Evolutionary conservation across 2,329 filamentous ascomycete species (phyloP).

Genomic region (Ceratocystiopsis brevicomis): DNA sequence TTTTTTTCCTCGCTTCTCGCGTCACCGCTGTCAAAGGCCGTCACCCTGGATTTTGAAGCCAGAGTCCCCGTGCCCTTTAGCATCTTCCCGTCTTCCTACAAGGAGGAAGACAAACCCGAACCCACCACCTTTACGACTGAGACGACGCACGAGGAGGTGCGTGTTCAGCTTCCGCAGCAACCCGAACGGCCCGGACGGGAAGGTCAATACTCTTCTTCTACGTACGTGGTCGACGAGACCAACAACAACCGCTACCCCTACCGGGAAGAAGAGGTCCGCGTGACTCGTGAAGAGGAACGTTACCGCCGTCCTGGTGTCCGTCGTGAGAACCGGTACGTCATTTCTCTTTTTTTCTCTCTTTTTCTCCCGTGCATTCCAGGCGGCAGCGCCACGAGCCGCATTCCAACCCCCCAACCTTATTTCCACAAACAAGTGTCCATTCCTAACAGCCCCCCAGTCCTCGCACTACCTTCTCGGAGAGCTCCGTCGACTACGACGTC

Average conservation of each 20-base stretch:
- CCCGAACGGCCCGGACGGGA: constrained; percentile 82
- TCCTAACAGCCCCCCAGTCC: constrained; percentile 13
- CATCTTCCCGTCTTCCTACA: constrained; percentile 68
- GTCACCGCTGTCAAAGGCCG: constrained; percentile 42
- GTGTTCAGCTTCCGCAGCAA: constrained; percentile 54
- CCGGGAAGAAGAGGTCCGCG: constrained; percentile 68
- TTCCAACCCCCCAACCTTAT: too few species aligned
- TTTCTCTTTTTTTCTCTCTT: too few species aligned
- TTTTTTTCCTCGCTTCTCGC: constrained; percentile 36
- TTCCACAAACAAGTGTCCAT: background rate
- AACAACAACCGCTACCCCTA: constrained; percentile 20
- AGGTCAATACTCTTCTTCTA: constrained; percentile 74
- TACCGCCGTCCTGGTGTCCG: constrained; percentile 52
- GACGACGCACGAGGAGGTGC: constrained; percentile 58
- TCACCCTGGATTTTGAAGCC: constrained; percentile 99
- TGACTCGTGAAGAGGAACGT: constrained; percentile 61
- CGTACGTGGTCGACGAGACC: constrained; percentile 20
- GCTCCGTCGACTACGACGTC: constrained; percentile 45
- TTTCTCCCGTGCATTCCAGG: too few species aligned
- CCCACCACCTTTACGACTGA: constrained; percentile 26
- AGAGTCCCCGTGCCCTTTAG: constrained; percentile 98
- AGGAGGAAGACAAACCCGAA: constrained; percentile 13
- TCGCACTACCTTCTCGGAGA: constrained; percentile 34
- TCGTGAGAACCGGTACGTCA: constrained; percentile 30
- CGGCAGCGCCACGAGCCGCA: too few species aligned